phyloP scores from a whole-genome alignment of 78 protist species.

The Thecamonas trahens region DNA sequence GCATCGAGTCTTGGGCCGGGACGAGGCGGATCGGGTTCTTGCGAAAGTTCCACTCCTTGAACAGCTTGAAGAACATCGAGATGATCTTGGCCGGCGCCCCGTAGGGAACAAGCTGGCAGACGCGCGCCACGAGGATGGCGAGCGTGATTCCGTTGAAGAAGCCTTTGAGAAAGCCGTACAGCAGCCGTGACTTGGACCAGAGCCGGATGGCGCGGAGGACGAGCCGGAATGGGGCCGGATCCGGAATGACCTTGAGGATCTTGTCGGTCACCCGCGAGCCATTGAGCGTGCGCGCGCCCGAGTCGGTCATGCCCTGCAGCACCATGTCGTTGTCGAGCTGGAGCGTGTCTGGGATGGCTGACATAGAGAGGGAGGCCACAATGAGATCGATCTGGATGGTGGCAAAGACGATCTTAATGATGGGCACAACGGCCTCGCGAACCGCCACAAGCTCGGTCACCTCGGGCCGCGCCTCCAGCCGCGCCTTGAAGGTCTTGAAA shows the following conservation, averaged over 20 bases:
- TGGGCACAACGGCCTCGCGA: constrained; percentile 86
- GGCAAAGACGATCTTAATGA: constrained; percentile 75
- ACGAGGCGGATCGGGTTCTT: constrained; percentile 8
- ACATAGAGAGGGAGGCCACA: constrained; percentile 59
- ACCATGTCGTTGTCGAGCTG: constrained; percentile 43
- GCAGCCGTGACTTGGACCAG: constrained; percentile 76
- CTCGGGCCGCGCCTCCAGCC: constrained; percentile 44
- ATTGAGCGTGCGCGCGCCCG: constrained; percentile 49
- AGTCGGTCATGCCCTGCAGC: constrained; percentile 59
- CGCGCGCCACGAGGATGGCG: constrained; percentile 88
- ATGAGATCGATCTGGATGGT: constrained; percentile 88
- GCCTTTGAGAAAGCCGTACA: constrained; percentile 42
- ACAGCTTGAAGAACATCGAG: constrained; percentile 76
- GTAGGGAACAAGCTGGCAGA: constrained; percentile 92
- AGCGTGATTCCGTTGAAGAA: constrained; percentile 92
- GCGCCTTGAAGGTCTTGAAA: constrained; percentile 43
- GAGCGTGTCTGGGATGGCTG: constrained; percentile 58
- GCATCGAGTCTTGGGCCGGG: not conserved
- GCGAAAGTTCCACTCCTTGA: constrained; percentile 70
- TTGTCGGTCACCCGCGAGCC: constrained; percentile 86
- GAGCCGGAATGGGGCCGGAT: constrained; percentile 62
- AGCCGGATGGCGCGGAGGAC: constrained; percentile 79
- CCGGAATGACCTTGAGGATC: constrained; percentile 84
- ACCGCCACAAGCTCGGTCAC: constrained; percentile 66
- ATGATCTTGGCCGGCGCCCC: constrained; percentile 71